These are phyloP conservation scores for Pulveroboletus sp. DNA, from an alignment of 768 basidiomycete species.

Conservation along the genomic window DNA sequence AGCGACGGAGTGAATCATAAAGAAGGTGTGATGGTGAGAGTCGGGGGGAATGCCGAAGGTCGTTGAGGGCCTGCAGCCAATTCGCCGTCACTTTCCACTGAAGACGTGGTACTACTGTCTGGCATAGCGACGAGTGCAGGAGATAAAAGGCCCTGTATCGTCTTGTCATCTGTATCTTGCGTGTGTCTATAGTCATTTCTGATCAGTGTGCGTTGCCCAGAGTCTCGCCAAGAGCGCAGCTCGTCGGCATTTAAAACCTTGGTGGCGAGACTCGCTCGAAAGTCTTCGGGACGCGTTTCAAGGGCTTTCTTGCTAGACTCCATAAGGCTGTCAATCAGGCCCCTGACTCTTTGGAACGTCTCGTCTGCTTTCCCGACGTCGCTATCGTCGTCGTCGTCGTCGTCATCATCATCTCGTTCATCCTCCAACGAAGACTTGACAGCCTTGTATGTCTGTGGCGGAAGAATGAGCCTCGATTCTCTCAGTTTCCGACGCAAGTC, in stretches of 20 bases:
- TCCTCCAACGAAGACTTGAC: conserved; percentile 49
- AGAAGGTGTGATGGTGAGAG: conserved; percentile 40
- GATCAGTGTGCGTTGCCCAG: conserved; percentile 21
- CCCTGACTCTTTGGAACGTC: conserved; percentile 59
- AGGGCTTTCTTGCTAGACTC: conserved; percentile 59
- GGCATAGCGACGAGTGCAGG: conserved; percentile 19
- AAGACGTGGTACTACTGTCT: conserved; percentile 14
- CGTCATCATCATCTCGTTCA: conserved; percentile 40
- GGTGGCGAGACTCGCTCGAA: conserved; percentile 44
- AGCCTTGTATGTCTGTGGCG: conserved; percentile 58
- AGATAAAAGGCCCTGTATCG: conserved; percentile 19
- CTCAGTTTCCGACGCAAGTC: conserved; percentile 80
- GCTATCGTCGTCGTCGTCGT: conserved; percentile 39
- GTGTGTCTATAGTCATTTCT: conserved; percentile 13
- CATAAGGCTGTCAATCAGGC: conserved; percentile 62
- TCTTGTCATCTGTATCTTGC: conserved; percentile 30
- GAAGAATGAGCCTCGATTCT: conserved; percentile 76
- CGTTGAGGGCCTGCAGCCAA: conserved; percentile 13
- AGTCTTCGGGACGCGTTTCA: conserved; percentile 54
- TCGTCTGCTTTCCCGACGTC: conserved; percentile 48
- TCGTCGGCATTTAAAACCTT: conserved; percentile 78
- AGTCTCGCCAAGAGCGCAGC: conserved; percentile 56
- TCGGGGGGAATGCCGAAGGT: conserved; percentile 35
- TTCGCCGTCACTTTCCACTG: conserved; percentile 28
- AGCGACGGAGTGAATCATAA: conserved; percentile 19